Base-by-base conservation (phyloP, 768 basidiomycete genomes). In the Naematelia encephala region DNA sequence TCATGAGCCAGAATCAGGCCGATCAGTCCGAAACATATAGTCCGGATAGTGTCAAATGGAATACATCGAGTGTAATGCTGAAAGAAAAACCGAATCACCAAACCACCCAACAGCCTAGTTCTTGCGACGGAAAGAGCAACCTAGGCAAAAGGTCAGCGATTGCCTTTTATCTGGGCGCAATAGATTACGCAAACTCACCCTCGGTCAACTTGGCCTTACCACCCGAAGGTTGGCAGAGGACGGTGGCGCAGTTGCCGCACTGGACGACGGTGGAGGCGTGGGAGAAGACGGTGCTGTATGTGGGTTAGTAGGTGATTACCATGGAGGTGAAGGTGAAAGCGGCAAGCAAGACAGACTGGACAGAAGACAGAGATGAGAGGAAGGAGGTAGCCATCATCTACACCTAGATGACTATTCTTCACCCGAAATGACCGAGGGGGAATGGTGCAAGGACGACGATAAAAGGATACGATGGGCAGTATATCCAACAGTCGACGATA, bases 161-260 rank as follows among this genome's bases (percentile, higher is more conserved):
- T 12, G 5, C n/a, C 29, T 29, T 19, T 23, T 39, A 27, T 3
- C n/a, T 16, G 34, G 4, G 4, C 5, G 3, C 8, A 52, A 21
- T 29, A 44, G 23, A 47, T 16, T 3, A 25, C 11, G n/a, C 2
- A 49, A 54, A 39, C 87, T 70, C 76, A 96, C 94, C 96, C 82
- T 99, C 96, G 56, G 94, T 97, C 80, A 99, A 81, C 76, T 92
- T 86, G 67, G 93, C 93, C 82, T 87, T 94, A 81, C 96, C 96
- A 82, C 96, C 93, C 29, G 91, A 94, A 54, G 94, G 94, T 79
- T 97, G 94, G 85, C 93, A 97, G 69, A 99, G 83, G 61, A 97
- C 88, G 70, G 87, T 89, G 56, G 89, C 85, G 84, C 96, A 99
- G 50, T 89, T 87, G 56, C 84, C 84, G 79, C 96, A 99, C 74